These are phyloP conservation scores for Orbilia blumenaviensis DNA, from an alignment of 2,329 filamentous ascomycete genomes.

Conservation along the genomic window DNA sequence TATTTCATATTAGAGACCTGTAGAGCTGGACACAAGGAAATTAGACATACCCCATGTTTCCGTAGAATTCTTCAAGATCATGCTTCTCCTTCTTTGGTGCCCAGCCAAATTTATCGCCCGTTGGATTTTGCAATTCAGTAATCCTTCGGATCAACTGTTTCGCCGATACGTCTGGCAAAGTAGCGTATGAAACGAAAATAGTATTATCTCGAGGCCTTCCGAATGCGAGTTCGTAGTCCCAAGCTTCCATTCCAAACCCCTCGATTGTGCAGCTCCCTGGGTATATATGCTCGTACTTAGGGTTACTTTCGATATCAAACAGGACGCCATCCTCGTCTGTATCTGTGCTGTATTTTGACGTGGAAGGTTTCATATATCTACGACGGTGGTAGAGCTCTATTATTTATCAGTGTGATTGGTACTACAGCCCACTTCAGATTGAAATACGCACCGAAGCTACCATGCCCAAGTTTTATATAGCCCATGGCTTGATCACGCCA, in stretches of 20 bases:
- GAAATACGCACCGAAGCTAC: conserved; percentile 18
- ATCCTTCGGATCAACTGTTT: conserved; percentile 25
- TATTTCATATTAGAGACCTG: neutral
- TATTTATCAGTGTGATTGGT: neutral
- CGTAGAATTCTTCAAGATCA: conserved; percentile 34
- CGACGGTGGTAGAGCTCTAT: conserved; percentile 27
- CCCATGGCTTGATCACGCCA: conserved; percentile 26
- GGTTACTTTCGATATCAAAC: conserved; percentile 30
- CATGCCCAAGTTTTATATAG: conserved; percentile 25
- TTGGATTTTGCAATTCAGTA: neutral
- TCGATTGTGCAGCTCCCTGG: conserved; percentile 41
- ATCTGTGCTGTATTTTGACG: conserved; percentile 18
- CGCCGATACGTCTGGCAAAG: conserved; percentile 15
- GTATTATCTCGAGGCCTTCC: conserved; percentile 26
- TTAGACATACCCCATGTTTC: conserved; percentile 22
- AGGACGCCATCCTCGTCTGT: conserved; percentile 29
- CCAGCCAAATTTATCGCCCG: conserved; percentile 16
- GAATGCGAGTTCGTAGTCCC: conserved; percentile 34
- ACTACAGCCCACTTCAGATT: neutral
- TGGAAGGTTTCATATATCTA: conserved; percentile 24
- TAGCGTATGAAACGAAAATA: conserved; percentile 10
- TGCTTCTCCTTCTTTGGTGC: conserved; percentile 28
- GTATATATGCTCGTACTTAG: conserved; percentile 44
- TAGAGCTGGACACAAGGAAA: neutral
- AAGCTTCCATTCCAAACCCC: conserved; percentile 48